Percentiles rank a stretch among this genome's conserved stretches.
Evolutionary conservation across 176 grass and related monocot genomes (phyloP).

Genomic region (Poa annua): DNA sequence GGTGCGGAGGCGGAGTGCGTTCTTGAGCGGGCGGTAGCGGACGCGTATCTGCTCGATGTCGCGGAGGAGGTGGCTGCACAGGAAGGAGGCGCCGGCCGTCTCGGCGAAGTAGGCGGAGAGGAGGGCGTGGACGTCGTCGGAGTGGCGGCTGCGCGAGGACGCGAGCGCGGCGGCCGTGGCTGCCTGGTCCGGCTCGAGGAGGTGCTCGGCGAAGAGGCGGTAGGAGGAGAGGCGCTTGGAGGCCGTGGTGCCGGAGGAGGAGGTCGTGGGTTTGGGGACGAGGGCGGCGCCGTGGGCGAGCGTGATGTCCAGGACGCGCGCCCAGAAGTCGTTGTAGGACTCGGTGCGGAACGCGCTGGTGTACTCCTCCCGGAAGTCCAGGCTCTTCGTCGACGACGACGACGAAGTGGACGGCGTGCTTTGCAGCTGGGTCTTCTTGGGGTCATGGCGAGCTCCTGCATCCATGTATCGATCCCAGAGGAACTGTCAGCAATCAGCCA

Average conservation of each 20-base stretch:
- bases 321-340: slow-evolving; percentile 97
- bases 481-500: not conserved
- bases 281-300: slow-evolving; percentile 78
- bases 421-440: not conserved
- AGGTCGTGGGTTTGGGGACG: not conserved
- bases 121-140: slow-evolving; percentile 48
- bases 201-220: slow-evolving; percentile 75
- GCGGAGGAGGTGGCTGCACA: slow-evolving; percentile 75
- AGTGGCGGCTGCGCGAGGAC: slow-evolving; percentile 34
- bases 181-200: slow-evolving; percentile 86
- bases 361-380: slow-evolving; percentile 89
- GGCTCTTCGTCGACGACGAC: slow-evolving; percentile 38
- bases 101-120: slow-evolving; percentile 74
- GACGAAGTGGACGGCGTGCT: slow-evolving; percentile 18
- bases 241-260: slow-evolving; percentile 5
- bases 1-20: slow-evolving; percentile 55
- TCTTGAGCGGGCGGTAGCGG: slow-evolving; percentile 77
- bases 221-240: slow-evolving; percentile 66
- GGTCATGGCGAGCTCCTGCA: not conserved
- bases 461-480: no score
- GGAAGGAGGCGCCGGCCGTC: slow-evolving; percentile 71
- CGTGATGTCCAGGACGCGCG: slow-evolving; percentile 77
- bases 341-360: slow-evolving; percentile 89
- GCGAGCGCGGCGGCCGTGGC: slow-evolving; percentile 55
- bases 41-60: slow-evolving; percentile 81